Percentiles rank a stretch among this genome's conserved stretches.
phyloP scores from a whole-genome alignment of 495 filamentous ascomycete species.

The Penicillium soppii region DNA sequence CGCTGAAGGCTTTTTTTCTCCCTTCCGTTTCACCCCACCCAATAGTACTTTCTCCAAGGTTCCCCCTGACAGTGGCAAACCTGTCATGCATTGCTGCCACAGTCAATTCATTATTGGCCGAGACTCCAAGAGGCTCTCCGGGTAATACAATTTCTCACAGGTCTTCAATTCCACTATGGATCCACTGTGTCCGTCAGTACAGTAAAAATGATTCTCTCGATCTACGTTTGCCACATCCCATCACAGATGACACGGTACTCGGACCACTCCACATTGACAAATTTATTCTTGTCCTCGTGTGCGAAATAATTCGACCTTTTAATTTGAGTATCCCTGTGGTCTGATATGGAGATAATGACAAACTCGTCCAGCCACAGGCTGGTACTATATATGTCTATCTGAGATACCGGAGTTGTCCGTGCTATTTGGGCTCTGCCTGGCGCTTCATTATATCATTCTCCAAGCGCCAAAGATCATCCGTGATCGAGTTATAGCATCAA shows the following conservation, averaged over 20 bases:
- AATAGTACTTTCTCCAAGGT: constrained; percentile 8
- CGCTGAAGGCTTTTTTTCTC: neutral
- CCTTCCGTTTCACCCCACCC: constrained; percentile 1
- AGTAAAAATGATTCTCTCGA: neutral
- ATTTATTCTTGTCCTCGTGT: neutral
- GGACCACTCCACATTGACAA: neutral
- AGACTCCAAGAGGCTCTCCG: neutral
- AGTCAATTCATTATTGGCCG: constrained; percentile 7
- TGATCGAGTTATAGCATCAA: no score
- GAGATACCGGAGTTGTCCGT: no score
- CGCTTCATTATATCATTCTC: no score
- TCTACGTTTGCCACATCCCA: neutral
- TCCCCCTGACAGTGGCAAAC: constrained; percentile 21
- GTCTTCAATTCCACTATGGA: neutral
- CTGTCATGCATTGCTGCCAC: constrained; percentile 3
- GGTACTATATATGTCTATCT: no score
- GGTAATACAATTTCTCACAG: neutral
- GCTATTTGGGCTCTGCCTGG: no score
- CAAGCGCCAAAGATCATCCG: no score
- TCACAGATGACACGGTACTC: neutral
- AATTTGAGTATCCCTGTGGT: neutral
- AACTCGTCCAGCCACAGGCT: no score
- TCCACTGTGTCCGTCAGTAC: neutral
- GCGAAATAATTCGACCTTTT: neutral
- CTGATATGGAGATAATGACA: neutral